These are phyloP conservation scores for Myxozyma mucilagina DNA, from an alignment of 805 yeast genomes.

Conservation along the genomic window DNA sequence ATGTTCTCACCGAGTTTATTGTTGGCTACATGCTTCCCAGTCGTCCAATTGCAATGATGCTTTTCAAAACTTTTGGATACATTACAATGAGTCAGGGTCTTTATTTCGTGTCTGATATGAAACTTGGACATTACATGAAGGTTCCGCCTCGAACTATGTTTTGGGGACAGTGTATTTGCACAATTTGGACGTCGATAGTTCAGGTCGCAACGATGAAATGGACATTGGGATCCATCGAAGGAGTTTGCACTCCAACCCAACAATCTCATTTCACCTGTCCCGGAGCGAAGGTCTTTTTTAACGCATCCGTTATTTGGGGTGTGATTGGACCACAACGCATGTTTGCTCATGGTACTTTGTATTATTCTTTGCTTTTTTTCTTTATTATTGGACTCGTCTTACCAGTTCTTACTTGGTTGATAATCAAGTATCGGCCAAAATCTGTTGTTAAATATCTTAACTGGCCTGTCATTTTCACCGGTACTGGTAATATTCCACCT, in stretches of 20 bases:
- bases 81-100: conserved; percentile 48
- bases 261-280: conserved; percentile 52
- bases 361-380: conserved; percentile 18
- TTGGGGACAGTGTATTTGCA: conserved; percentile 50
- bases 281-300: conserved; percentile 48
- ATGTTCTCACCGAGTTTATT: conserved; percentile 62
- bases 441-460: neutral
- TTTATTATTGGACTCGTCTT: conserved; percentile 26
- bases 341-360: conserved; percentile 46
- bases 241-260: conserved; percentile 49
- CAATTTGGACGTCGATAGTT: conserved; percentile 49
- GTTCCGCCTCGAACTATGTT: conserved; percentile 63
- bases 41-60: conserved; percentile 59
- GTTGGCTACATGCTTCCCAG: conserved; percentile 68
- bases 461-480: conserved; percentile 7
- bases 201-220: conserved; percentile 47
- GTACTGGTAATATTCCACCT: neutral
- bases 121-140: conserved; percentile 64
- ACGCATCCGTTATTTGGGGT: conserved; percentile 66
- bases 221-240: conserved; percentile 43
- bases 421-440: neutral
- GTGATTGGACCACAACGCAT: conserved; percentile 62
- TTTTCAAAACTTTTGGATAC: conserved; percentile 60
- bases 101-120: conserved; percentile 56
- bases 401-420: conserved; percentile 5